Base-by-base conservation (phyloP, 1,284 basidiomycete genomes). In the Ganoderma sp. region DNA sequence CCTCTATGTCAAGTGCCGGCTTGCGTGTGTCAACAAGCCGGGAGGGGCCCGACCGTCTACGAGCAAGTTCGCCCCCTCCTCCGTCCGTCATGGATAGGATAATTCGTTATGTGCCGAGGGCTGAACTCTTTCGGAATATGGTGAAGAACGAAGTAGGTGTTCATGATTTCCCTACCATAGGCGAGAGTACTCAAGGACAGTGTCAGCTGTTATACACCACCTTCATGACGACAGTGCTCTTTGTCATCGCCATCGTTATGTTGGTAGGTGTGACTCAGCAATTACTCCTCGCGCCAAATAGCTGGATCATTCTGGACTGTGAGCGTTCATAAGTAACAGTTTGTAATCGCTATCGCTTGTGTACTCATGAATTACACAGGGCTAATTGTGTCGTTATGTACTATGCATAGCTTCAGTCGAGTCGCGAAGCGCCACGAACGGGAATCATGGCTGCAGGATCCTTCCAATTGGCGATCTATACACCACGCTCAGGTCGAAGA, bases 391-490 rank as follows among this genome's bases (percentile, higher is more conserved):
- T 90, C 89, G 0, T 59, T 86, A 17, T 79, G 89, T 59, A 84
- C 86, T 7, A 83, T 90, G 67, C 87, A 89, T 70, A 90, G 87
- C 75, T 89, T 88, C 74, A 81, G 84, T 54, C 83, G 88, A 39
- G 89, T 90, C 12, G 83, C 90, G 25, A 82, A 80, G 22, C 84
- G 89, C n/a, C 87, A 90, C 72, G 89, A 91, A 75, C 79, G 83
- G 54, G 89, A 90, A 67, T 83, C 84, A 0, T 76, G 88, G 39
- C 75, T 90, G 17, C 84, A 85, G 66, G 82, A 85, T 68, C 84
- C 86, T 3, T 78, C 80, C 6, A 78, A 81, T 17, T 87, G 84
- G 79, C 78, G 82, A 64, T 76, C 78, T 9, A 69, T 76, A 34
- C 76, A 75, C 50, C 75, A 73, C 43, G 74, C 77, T 2, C 74